A percentile compares a stretch with the other conserved stretches of the same genome.
Evolutionary conservation across 164 flowering plant genomes (phyloP).

Genomic region (Tetracentron sinense): DNA sequence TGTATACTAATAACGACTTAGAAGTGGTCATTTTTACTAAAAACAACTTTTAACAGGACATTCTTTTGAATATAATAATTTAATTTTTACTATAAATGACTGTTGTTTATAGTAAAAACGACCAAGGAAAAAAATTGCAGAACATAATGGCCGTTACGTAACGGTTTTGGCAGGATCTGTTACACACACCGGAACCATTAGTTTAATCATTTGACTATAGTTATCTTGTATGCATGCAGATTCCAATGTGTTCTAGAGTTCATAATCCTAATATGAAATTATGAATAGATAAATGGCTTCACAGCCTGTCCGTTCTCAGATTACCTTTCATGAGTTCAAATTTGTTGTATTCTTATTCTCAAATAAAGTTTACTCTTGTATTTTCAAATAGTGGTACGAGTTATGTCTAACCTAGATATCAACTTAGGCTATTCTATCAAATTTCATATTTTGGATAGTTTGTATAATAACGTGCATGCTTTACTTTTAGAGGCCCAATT

Average conservation of each 20-base stretch:
- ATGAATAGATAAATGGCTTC: background rate
- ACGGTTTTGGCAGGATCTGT: too few relatives aligned
- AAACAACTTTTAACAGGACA: too few relatives aligned
- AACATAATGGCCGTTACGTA: too few relatives aligned
- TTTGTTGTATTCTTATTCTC: too few relatives aligned
- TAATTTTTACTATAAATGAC: too few relatives aligned
- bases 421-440: background rate
- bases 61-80: too few relatives aligned
- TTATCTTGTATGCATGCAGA: background rate
- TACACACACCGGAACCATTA: too few relatives aligned
- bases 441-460: background rate
- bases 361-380: background rate
- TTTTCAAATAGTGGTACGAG: background rate
- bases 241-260: background rate
- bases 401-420: background rate
- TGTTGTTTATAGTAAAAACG: too few relatives aligned
- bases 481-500: background rate
- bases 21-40: too few relatives aligned
- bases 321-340: background rate
- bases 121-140: too few relatives aligned
- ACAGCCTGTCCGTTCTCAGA: background rate
- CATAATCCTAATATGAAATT: background rate
- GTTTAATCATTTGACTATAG: too few relatives aligned
- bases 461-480: background rate
- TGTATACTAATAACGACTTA: too few relatives aligned